Evolutionary conservation across 169 alveolate species (phyloP).

Genomic region (Plasmodium malariae): DNA sequence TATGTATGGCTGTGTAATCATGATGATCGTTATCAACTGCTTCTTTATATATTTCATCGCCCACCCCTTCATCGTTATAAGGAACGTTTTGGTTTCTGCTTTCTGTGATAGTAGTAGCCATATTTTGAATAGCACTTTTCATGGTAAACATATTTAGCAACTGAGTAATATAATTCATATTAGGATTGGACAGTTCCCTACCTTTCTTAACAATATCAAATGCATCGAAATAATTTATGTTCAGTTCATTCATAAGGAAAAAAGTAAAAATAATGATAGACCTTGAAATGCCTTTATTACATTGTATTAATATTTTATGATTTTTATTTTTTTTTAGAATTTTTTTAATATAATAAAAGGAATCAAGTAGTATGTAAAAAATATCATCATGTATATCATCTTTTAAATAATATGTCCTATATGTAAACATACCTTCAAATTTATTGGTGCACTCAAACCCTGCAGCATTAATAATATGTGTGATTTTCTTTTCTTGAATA

Average conservation of each 20-base stretch:
- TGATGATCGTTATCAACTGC: no score
- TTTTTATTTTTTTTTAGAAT: conserved; percentile 31
- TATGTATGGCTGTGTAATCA: no score
- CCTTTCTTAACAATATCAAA: conserved; percentile 80
- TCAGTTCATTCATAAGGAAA: conserved; percentile 78
- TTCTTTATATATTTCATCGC: neutral
- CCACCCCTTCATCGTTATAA: neutral
- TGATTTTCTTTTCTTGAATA: conserved; percentile 38
- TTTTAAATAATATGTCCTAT: conserved; percentile 72
- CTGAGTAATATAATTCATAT: conserved; percentile 78
- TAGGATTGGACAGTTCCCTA: conserved; percentile 79
- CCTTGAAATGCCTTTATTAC: conserved; percentile 81
- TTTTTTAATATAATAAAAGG: conserved; percentile 57
- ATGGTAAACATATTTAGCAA: conserved; percentile 9
- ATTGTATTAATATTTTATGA: conserved; percentile 78
- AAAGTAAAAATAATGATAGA: conserved; percentile 80
- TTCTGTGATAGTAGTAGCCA: no score
- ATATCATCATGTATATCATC: conserved; percentile 77
- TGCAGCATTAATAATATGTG: conserved; percentile 75
- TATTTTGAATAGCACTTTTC: neutral
- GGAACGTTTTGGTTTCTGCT: neutral
- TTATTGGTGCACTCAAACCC: conserved; percentile 76
- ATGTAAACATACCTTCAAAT: conserved; percentile 13
- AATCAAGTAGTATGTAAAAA: conserved; percentile 71
- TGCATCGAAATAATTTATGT: conserved; percentile 72